Percentiles rank a stretch among this genome's conserved stretches.
Conservation (phyloP, 305 asterid species). For the Fraxinus nigra region DNA sequence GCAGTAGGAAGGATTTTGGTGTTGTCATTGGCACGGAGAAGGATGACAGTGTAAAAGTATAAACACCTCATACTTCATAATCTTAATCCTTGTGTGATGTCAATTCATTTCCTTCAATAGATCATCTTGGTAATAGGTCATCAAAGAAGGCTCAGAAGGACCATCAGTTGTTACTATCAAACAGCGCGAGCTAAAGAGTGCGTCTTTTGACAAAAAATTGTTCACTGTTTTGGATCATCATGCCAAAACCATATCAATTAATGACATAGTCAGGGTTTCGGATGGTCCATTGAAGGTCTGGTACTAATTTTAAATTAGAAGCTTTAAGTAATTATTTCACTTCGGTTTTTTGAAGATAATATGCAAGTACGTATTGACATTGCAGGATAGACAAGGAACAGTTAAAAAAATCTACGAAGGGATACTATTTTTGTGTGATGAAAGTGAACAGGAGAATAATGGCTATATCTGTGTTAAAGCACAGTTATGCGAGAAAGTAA, state of each 20-base stretch:
- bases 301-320: constrained; percentile 15
- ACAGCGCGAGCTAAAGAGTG: constrained; percentile 61
- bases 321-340: constrained; percentile 17
- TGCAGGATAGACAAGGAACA: constrained; percentile 80
- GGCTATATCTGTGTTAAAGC: constrained; percentile 77
- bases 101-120: neutral
- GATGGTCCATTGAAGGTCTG: constrained; percentile 87
- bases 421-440: constrained; percentile 65
- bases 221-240: constrained; percentile 73
- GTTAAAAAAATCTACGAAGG: constrained; percentile 85
- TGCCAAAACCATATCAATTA: constrained; percentile 57
- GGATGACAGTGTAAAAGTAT: constrained; percentile 76
- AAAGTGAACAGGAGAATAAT: constrained; percentile 56
- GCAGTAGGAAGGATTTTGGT: constrained; percentile 92
- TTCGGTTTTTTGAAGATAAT: constrained; percentile 22
- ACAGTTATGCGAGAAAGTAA: constrained; percentile 69
- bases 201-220: constrained; percentile 82
- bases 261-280: constrained; percentile 64
- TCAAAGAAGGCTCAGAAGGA: constrained; percentile 76
- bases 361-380: constrained; percentile 11
- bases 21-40: constrained; percentile 79
- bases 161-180: constrained; percentile 55
- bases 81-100: neutral
- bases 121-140: constrained; percentile 45
- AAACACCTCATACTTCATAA: constrained; percentile 8